These are phyloP conservation scores for Albophoma yamanashiensis DNA, from an alignment of 2,329 filamentous ascomycete species.

Conservation along the genomic window DNA sequence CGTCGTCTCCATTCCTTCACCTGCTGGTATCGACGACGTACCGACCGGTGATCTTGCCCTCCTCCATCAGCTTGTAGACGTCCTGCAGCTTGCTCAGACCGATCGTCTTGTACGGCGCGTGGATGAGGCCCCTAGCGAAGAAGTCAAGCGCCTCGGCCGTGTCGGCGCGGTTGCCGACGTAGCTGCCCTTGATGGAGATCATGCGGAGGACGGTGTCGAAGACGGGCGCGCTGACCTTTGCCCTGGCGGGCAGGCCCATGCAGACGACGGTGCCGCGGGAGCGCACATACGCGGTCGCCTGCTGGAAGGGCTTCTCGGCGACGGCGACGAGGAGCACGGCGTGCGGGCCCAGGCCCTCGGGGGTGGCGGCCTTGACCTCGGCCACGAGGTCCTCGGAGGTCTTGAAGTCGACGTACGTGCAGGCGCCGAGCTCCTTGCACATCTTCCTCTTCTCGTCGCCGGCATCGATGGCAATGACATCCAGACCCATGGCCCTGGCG, in stretches of 20 bases:
- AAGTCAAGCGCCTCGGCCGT: slow-evolving; percentile 85
- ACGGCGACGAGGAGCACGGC: slow-evolving; percentile 82
- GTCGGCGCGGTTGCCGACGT: slow-evolving; percentile 88
- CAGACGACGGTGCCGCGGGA: slow-evolving; percentile 74
- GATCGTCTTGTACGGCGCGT: slow-evolving; percentile 75
- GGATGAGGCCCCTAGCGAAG: slow-evolving; percentile 73
- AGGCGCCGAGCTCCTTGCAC: slow-evolving; percentile 59
- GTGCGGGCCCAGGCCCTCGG: slow-evolving; percentile 74
- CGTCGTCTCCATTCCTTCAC: slow-evolving; percentile 15
- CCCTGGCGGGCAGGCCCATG: slow-evolving; percentile 77
- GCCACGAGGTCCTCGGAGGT: slow-evolving; percentile 66
- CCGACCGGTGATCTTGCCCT: slow-evolving; percentile 63
- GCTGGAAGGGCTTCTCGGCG: slow-evolving; percentile 87
- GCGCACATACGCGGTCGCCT: slow-evolving; percentile 81
- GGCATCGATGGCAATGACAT: slow-evolving; percentile 70
- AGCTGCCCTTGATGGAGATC: slow-evolving; percentile 86
- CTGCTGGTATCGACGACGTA: slow-evolving; percentile 68
- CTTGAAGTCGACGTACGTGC: slow-evolving; percentile 70
- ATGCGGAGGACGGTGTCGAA: slow-evolving; percentile 84
- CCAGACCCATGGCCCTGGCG: slow-evolving; percentile 80
- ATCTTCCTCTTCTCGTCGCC: slow-evolving; percentile 71
- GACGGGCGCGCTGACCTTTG: slow-evolving; percentile 72
- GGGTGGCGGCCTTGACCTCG: slow-evolving; percentile 72
- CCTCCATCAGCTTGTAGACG: slow-evolving; percentile 68
- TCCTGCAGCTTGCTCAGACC: slow-evolving; percentile 69